A percentile compares a stretch with the other conserved stretches of the same genome.
Evolutionary conservation across 2,329 filamentous ascomycete genomes (phyloP).

Genomic region (Fusarium keratoplasticum): DNA sequence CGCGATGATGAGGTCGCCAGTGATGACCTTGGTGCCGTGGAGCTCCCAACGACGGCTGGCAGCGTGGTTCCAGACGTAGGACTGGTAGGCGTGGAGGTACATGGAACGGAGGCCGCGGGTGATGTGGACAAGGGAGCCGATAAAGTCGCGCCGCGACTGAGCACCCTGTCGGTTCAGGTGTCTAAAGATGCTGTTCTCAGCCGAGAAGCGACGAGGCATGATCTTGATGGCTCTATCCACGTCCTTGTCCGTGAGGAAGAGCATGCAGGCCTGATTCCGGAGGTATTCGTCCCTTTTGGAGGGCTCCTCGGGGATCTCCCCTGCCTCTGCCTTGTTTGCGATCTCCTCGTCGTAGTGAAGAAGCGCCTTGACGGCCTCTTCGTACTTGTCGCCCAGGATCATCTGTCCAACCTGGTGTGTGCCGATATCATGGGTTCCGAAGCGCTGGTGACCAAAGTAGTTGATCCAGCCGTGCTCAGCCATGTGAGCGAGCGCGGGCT

Average conservation of each 20-base stretch:
- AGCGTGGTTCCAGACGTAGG: conserved; percentile 90
- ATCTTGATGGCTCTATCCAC: conserved; percentile 70
- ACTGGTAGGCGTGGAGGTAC: conserved; percentile 98
- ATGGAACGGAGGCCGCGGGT: conserved; percentile 87
- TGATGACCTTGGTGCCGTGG: conserved; percentile 79
- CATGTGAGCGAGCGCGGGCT: conserved; percentile 74
- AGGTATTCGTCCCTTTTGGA: conserved; percentile 80
- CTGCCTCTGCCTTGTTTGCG: conserved; percentile 57
- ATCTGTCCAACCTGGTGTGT: conserved; percentile 88
- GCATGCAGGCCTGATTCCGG: conserved; percentile 81
- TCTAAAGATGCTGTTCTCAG: conserved; percentile 82
- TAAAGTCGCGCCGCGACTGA: conserved; percentile 73
- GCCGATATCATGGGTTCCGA: conserved; percentile 87
- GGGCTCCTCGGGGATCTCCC: conserved; percentile 54
- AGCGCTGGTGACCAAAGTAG: conserved; percentile 97
- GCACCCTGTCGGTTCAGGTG: conserved; percentile 70
- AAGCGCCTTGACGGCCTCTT: conserved; percentile 82
- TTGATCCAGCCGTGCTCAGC: conserved; percentile 88
- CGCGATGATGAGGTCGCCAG: conserved; percentile 84
- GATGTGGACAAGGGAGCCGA: conserved; percentile 84
- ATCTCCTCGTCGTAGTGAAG: conserved; percentile 77
- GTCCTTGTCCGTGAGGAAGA: conserved; percentile 74
- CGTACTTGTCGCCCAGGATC: conserved; percentile 84
- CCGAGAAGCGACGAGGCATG: conserved; percentile 84
- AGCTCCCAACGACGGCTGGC: conserved; percentile 83